phyloP scores from a whole-genome alignment of 257 asterid species.

The Salvia splendens region DNA sequence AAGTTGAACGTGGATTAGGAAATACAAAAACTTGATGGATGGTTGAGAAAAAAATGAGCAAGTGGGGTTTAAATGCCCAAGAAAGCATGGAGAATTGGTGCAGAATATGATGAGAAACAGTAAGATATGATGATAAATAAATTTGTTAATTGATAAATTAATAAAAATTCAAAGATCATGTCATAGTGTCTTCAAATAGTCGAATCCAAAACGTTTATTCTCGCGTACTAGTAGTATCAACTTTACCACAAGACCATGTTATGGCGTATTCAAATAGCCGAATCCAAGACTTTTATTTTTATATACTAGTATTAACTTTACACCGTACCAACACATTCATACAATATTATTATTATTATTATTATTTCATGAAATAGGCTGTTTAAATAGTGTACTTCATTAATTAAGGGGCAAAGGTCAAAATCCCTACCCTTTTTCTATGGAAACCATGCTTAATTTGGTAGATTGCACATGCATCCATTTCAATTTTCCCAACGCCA shows the following conservation, averaged over 20 bases:
- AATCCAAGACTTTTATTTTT: too few relatives aligned
- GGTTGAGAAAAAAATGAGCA: not conserved
- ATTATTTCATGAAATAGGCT: not conserved
- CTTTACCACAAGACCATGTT: too few relatives aligned
- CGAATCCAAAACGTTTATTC: too few relatives aligned
- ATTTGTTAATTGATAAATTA: too few relatives aligned
- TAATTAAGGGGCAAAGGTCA: not conserved
- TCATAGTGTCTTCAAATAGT: too few relatives aligned
- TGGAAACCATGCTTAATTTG: constrained; percentile 20
- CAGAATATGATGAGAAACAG: constrained; percentile 12
- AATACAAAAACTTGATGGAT: not conserved
- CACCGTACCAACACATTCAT: too few relatives aligned
- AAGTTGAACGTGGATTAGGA: not conserved
- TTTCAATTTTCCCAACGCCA: not conserved
- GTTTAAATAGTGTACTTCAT: not conserved
- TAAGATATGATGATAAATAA: too few relatives aligned
- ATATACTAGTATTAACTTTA: too few relatives aligned
- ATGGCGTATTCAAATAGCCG: too few relatives aligned
- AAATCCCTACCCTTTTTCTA: constrained; percentile 15
- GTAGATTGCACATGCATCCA: constrained; percentile 5
- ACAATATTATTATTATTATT: not conserved
- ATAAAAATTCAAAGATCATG: too few relatives aligned
- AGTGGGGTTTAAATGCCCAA: constrained; percentile 18
- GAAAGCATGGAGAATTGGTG: not conserved
- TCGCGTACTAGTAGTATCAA: too few relatives aligned